Conservation (phyloP, 805 yeast species). For the Candida oleophila region DNA sequence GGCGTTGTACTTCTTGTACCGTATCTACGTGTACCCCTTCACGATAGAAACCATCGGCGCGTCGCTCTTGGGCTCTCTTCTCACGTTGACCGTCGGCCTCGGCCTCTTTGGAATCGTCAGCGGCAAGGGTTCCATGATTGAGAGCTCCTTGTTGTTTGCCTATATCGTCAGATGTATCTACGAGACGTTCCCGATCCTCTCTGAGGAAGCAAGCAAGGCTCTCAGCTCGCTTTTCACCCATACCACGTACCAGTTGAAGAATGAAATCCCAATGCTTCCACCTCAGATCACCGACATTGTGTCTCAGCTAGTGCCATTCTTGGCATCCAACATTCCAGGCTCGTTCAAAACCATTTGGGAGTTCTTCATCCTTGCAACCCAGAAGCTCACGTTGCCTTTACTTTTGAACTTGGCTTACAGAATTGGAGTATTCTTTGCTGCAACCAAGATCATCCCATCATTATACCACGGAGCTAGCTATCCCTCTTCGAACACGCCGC, state of each 20-base stretch:
- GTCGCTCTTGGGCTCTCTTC: slow-evolving; percentile 79
- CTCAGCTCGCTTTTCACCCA: slow-evolving; percentile 31
- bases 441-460: slow-evolving; percentile 90
- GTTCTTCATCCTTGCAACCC: slow-evolving; percentile 48
- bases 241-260: slow-evolving; percentile 30
- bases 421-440: slow-evolving; percentile 83
- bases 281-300: slow-evolving; percentile 33
- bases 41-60: slow-evolving; percentile 72
- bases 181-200: slow-evolving; percentile 86
- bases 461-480: slow-evolving; percentile 45
- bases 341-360: slow-evolving; percentile 57
- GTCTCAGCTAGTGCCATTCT: slow-evolving; percentile 38
- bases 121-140: slow-evolving; percentile 85
- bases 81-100: slow-evolving; percentile 71
- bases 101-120: slow-evolving; percentile 84
- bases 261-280: slow-evolving; percentile 38
- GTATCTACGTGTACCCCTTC: slow-evolving; percentile 78
- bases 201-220: slow-evolving; percentile 45
- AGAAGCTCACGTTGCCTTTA: slow-evolving; percentile 77
- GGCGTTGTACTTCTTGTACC: slow-evolving; percentile 73
- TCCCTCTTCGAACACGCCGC: slow-evolving; percentile 30
- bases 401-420: slow-evolving; percentile 81
- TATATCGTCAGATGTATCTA: slow-evolving; percentile 92
- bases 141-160: slow-evolving; percentile 80
- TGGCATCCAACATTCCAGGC: slow-evolving; percentile 52